These are phyloP conservation scores for Penicillium canescens DNA, from an alignment of 495 filamentous ascomycete species.

Conservation along the genomic window DNA sequence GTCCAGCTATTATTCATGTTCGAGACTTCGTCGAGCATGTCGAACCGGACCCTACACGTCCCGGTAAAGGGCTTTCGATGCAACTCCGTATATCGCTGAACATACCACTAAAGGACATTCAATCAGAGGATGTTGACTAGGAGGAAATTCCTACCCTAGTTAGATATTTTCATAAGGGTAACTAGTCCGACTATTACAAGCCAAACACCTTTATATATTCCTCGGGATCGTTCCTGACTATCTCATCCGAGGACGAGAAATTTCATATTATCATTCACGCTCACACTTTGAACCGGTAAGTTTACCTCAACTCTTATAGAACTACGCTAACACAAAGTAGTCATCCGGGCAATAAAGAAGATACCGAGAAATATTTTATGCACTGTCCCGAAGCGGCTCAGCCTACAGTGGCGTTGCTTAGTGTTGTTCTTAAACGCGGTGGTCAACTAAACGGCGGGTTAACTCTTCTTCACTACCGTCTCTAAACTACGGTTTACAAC, in stretches of 20 bases:
- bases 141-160: conserved; percentile 7
- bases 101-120: conserved; percentile 4
- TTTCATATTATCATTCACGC: conserved; percentile 15
- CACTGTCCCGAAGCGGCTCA: conserved; percentile 16
- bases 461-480: conserved; percentile 14
- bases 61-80: conserved; percentile 12
- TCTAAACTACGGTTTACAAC: conserved; percentile 17
- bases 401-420: conserved; percentile 8
- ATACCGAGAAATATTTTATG: conserved; percentile 12
- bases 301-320: neutral
- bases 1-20: conserved; percentile 5
- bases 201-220: conserved; percentile 6
- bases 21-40: conserved; percentile 11
- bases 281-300: conserved; percentile 7
- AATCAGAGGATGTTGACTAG: conserved; percentile 7
- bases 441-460: conserved; percentile 11
- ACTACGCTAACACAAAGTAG: conserved; percentile 1
- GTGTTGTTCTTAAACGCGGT: conserved; percentile 6
- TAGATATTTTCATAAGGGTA: conserved; percentile 5
- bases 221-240: conserved; percentile 7
- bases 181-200: neutral
- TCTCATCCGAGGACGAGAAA: neutral
- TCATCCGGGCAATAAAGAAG: conserved; percentile 13
- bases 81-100: conserved; percentile 13
- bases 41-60: conserved; percentile 13